Conservation (phyloP, 345 rosid genomes). For the Moricandia arvensis region DNA sequence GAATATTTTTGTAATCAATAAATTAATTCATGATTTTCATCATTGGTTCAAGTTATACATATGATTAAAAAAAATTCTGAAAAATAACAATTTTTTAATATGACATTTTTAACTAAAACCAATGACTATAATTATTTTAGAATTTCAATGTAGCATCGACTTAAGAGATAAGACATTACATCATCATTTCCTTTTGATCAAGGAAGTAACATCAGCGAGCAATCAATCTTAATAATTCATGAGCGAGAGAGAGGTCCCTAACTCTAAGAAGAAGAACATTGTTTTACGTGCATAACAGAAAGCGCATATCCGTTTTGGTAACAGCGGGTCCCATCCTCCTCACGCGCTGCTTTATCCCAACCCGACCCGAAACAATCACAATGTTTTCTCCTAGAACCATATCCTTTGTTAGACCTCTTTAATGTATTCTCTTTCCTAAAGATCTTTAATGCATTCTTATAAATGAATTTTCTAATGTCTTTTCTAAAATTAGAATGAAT, state of each 20-base stretch:
- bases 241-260: neutral
- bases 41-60: too few relatives aligned
- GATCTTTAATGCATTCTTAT: too few relatives aligned
- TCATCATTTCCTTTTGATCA: neutral
- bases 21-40: too few relatives aligned
- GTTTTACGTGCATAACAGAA: constrained; percentile 29
- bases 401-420: too few relatives aligned
- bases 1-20: too few relatives aligned
- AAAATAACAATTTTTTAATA: too few relatives aligned
- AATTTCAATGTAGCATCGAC: neutral
- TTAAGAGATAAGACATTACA: neutral
- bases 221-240: constrained; percentile 13
- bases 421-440: too few relatives aligned
- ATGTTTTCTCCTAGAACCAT: neutral
- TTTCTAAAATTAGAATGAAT: neutral
- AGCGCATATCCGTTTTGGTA: constrained; percentile 29
- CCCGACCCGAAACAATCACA: neutral
- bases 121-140: neutral
- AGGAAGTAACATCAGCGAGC: constrained; percentile 8
- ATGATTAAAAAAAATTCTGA: too few relatives aligned
- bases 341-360: constrained; percentile 26
- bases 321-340: constrained; percentile 8
- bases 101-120: too few relatives aligned
- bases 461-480: neutral
- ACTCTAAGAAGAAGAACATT: neutral